Evolutionary conservation across 257 asterid species (phyloP).

Genomic region (Nicotiana paniculata): DNA sequence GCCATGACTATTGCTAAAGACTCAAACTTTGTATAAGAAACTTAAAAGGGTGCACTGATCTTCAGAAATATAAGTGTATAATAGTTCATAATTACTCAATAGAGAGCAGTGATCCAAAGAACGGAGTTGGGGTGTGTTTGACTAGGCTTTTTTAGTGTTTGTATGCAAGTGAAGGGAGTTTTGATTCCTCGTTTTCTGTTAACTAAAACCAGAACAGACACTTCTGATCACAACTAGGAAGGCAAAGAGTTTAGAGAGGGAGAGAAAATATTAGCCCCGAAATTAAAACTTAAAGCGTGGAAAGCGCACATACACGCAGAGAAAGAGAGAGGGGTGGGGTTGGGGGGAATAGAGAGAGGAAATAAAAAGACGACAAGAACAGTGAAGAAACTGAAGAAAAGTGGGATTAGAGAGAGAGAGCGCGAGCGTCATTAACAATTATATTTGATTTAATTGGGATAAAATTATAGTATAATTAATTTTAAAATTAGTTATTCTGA

Average conservation of each 20-base stretch:
- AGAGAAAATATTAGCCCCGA: neutral
- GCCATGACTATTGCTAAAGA: constrained; percentile 25
- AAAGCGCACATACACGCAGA: neutral
- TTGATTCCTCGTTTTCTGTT: neutral
- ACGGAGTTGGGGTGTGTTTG: neutral
- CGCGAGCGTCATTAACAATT: neutral
- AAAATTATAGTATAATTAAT: too few species aligned
- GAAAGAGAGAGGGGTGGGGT: neutral
- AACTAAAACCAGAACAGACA: constrained; percentile 24
- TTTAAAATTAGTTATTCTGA: too few species aligned
- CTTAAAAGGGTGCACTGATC: constrained; percentile 19
- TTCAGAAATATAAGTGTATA: constrained; percentile 15
- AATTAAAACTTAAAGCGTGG: neutral
- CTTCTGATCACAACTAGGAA: constrained; percentile 14
- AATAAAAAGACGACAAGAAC: neutral
- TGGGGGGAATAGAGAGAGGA: neutral
- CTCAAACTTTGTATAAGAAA: neutral
- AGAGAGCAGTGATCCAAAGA: neutral
- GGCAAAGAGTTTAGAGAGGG: neutral
- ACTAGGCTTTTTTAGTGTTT: neutral
- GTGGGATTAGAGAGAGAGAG: neutral
- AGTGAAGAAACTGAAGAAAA: neutral
- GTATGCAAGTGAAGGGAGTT: neutral
- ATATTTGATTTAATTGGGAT: too few species aligned
- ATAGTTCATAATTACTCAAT: constrained; percentile 21